phyloP scores from a whole-genome alignment of 768 basidiomycete genomes.

The Tricholoma furcatifolium region DNA sequence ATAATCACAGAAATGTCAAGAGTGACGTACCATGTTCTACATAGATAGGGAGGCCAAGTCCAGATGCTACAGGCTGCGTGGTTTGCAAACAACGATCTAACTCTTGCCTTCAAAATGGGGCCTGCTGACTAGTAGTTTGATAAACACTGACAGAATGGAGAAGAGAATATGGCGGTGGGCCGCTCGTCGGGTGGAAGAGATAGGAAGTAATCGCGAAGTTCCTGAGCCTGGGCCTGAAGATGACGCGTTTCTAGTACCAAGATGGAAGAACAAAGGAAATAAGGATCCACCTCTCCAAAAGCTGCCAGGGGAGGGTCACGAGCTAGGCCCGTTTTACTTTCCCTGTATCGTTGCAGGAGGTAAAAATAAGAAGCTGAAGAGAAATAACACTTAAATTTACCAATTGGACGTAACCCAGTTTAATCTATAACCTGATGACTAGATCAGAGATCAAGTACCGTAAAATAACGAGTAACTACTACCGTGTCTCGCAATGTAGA shows the following conservation, averaged over 20 bases:
- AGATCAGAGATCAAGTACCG: neutral
- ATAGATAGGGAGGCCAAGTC: conserved; percentile 66
- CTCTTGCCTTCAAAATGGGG: neutral
- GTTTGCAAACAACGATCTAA: conserved; percentile 90
- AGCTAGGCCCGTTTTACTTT: conserved; percentile 61
- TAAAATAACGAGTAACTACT: conserved; percentile 14
- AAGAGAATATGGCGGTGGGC: conserved; percentile 81
- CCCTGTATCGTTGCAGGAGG: conserved; percentile 45
- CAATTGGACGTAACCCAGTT: conserved; percentile 72
- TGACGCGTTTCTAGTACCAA: neutral
- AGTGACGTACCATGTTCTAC: conserved; percentile 68
- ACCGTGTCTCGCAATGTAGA: conserved; percentile 74
- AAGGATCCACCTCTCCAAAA: conserved; percentile 55
- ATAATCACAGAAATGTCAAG: neutral
- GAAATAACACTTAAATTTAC: conserved; percentile 34
- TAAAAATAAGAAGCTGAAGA: conserved; percentile 8
- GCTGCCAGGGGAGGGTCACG: conserved; percentile 75
- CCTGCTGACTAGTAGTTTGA: neutral
- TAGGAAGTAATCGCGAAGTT: conserved; percentile 63
- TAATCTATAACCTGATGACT: conserved; percentile 59
- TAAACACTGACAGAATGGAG: conserved; percentile 68
- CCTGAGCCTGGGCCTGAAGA: conserved; percentile 65
- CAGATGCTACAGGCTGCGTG: conserved; percentile 57
- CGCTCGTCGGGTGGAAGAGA: conserved; percentile 62
- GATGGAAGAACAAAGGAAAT: neutral